Evolutionary conservation across 805 yeast genomes (phyloP).

Genomic region (Yarrowia deformans): DNA sequence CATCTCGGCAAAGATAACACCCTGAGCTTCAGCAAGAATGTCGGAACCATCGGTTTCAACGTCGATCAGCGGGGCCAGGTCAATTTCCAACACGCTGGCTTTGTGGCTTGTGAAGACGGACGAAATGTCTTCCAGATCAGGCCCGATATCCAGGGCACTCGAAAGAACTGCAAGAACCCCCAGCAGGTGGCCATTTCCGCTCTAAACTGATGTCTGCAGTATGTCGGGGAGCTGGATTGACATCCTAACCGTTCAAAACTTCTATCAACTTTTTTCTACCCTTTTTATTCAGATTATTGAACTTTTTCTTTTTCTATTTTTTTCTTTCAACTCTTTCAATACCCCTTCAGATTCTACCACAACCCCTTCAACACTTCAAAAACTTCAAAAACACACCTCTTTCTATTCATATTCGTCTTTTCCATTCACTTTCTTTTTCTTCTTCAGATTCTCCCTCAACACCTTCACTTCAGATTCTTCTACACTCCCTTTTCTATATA

Average conservation of each 20-base stretch:
- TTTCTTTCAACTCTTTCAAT: too few species aligned
- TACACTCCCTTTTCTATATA: too few species aligned
- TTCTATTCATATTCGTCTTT: background rate
- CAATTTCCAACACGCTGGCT: conserved; percentile 11
- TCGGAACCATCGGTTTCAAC: background rate
- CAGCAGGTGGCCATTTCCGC: conserved; percentile 13
- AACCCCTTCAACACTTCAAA: too few species aligned
- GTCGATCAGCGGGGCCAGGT: conserved; percentile 14
- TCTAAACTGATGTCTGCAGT: background rate
- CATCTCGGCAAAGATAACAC: conserved; percentile 17
- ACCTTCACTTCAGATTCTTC: too few species aligned
- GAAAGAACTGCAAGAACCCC: conserved; percentile 16
- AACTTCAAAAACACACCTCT: too few species aligned
- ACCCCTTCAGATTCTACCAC: too few species aligned
- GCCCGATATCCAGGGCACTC: conserved; percentile 9
- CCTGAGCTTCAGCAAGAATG: conserved; percentile 6
- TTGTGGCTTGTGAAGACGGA: conserved; percentile 20
- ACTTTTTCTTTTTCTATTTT: too few species aligned
- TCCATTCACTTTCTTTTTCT: background rate
- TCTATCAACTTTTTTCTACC: too few species aligned
- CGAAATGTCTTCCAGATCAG: conserved; percentile 2
- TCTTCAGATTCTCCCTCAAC: background rate
- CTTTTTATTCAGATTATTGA: too few species aligned
- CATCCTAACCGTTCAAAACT: too few species aligned
- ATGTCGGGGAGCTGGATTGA: too few species aligned